Conservation (phyloP, 495 filamentous ascomycete genomes). For the Podospora conica region DNA sequence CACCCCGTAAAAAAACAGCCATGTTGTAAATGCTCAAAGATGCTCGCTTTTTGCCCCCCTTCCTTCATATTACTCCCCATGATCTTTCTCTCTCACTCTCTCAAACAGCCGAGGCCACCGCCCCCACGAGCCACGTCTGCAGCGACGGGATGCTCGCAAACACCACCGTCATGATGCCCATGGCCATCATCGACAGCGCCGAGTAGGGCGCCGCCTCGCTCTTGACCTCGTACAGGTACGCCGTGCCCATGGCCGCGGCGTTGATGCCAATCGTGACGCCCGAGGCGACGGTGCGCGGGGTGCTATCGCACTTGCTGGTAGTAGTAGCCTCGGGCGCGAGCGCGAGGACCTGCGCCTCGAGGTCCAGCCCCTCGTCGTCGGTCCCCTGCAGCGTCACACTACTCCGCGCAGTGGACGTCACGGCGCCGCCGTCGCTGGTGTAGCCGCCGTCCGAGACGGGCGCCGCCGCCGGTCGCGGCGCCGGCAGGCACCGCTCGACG, state of each 20-base stretch:
- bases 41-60: neutral
- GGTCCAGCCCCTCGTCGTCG: neutral
- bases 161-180: constrained; percentile 43
- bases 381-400: neutral
- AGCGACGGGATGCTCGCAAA: constrained; percentile 33
- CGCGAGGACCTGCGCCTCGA: neutral
- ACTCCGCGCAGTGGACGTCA: neutral
- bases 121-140: constrained; percentile 17
- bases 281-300: constrained; percentile 30
- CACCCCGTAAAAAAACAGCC: neutral
- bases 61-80: neutral
- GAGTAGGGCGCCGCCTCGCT: constrained; percentile 44
- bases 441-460: no score
- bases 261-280: constrained; percentile 45
- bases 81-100: neutral
- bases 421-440: neutral
- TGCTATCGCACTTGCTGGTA: constrained; percentile 15
- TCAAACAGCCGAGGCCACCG: neutral
- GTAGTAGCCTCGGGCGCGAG: neutral
- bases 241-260: constrained; percentile 46
- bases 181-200: constrained; percentile 42
- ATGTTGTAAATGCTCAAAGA: neutral
- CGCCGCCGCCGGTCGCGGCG: neutral
- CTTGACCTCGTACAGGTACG: constrained; percentile 40
- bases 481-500: neutral